These are phyloP conservation scores for Cyberlindnera galapagoensis DNA, from an alignment of 805 yeast genomes.

Conservation along the genomic window DNA sequence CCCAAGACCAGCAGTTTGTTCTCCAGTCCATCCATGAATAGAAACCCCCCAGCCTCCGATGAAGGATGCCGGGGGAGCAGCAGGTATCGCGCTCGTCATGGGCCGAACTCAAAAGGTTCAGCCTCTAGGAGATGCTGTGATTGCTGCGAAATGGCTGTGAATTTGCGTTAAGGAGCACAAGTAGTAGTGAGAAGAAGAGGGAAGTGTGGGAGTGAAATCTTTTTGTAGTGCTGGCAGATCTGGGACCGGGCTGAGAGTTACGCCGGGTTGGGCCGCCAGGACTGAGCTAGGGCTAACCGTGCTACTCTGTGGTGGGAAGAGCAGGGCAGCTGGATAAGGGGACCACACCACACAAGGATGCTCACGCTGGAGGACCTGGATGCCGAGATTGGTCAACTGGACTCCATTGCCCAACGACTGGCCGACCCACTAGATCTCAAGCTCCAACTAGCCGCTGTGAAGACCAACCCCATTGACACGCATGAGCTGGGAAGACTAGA, in stretches of 20 bases:
- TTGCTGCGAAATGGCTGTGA: conserved; percentile 56
- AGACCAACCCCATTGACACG: conserved; percentile 6
- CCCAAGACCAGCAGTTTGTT: conserved; percentile 60
- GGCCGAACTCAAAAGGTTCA: conserved; percentile 61
- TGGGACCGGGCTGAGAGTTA: too few species aligned
- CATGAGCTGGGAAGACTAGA: conserved; percentile 16
- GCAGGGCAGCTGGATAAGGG: too few species aligned
- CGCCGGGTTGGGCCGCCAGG: too few species aligned
- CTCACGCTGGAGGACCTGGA: conserved; percentile 1
- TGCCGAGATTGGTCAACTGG: conserved; percentile 3
- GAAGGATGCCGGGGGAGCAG: conserved; percentile 26
- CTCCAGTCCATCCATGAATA: conserved; percentile 51
- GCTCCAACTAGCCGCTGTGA: conserved; percentile 8
- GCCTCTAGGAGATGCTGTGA: conserved; percentile 64
- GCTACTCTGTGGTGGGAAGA: too few species aligned
- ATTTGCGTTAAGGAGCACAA: conserved; percentile 39
- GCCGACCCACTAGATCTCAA: conserved; percentile 6
- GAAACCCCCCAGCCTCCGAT: conserved; percentile 5
- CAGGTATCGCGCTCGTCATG: conserved; percentile 55
- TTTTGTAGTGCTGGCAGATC: too few species aligned
- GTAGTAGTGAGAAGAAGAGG: conserved; percentile 2
- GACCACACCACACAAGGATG: neutral
- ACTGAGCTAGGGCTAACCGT: too few species aligned
- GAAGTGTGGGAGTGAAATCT: too few species aligned
- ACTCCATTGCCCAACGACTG: conserved; percentile 3